A percentile compares a stretch with the other conserved stretches of the same genome.
phyloP scores from a whole-genome alignment of 2,329 filamentous ascomycete genomes.

The Talaromyces islandicus region DNA sequence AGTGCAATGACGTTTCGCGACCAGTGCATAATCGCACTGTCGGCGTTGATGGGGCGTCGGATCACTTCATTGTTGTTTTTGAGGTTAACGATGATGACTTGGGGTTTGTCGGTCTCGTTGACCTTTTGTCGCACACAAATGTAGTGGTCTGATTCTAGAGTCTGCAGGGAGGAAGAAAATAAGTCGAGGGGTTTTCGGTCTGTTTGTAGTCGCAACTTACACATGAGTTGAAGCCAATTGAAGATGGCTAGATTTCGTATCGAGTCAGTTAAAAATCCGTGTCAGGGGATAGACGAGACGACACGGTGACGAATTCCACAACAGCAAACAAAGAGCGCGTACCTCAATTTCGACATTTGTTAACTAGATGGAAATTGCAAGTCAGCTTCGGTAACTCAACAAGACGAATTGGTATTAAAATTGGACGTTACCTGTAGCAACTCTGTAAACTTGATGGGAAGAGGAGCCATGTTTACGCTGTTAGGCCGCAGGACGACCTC shows the following conservation, averaged over 20 bases:
- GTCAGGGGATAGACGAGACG: background rate
- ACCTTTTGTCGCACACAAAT: conserved; percentile 96
- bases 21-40: conserved; percentile 99
- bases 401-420: conserved; percentile 13
- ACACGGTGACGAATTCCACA: background rate
- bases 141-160: conserved; percentile 94
- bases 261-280: conserved; percentile 5
- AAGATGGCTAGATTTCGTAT: conserved; percentile 47
- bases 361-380: conserved; percentile 35
- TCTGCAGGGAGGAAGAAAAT: conserved; percentile 49
- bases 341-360: conserved; percentile 50
- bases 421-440: conserved; percentile 64
- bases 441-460: conserved; percentile 92
- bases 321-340: conserved; percentile 22
- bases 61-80: conserved; percentile 97
- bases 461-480: conserved; percentile 50
- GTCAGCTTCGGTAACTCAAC: conserved; percentile 23
- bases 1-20: conserved; percentile 91
- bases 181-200: conserved; percentile 9
- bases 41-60: conserved; percentile 92
- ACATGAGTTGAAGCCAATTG: conserved; percentile 83
- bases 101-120: conserved; percentile 73
- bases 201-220: conserved; percentile 48
- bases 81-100: conserved; percentile 96
- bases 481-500: conserved; percentile 36